A percentile compares a stretch with the other conserved stretches of the same genome.
Conservation (phyloP, 768 basidiomycete species). For the Lyophyllum decastes region DNA sequence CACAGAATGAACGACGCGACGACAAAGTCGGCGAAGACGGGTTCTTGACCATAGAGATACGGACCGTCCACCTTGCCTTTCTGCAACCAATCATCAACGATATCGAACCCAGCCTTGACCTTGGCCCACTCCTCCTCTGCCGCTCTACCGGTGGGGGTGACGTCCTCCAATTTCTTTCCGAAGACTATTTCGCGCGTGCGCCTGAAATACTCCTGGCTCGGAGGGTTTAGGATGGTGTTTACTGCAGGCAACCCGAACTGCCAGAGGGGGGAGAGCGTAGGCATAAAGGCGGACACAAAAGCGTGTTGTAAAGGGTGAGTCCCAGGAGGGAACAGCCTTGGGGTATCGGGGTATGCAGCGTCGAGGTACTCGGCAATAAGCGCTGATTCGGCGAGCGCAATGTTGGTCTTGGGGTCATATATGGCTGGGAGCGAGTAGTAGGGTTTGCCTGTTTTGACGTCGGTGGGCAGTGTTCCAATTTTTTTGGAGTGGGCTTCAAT, state of each 20-base stretch:
- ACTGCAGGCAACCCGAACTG: constrained; percentile 17
- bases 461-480: constrained; percentile 29
- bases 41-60: constrained; percentile 37
- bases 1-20: constrained; percentile 31
- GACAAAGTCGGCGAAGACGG: constrained; percentile 43
- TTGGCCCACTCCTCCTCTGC: constrained; percentile 33
- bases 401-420: constrained; percentile 31
- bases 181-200: constrained; percentile 24
- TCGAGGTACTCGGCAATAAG: constrained; percentile 43
- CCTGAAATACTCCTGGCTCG: constrained; percentile 33
- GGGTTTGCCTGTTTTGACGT: constrained; percentile 21
- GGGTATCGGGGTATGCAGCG: constrained; percentile 33
- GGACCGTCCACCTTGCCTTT: constrained; percentile 25
- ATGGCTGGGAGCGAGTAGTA: constrained; percentile 40
- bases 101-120: constrained; percentile 32
- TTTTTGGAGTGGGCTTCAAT: constrained; percentile 29
- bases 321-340: constrained; percentile 27
- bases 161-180: constrained; percentile 31
- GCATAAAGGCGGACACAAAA: constrained; percentile 5
- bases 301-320: constrained; percentile 16
- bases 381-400: constrained; percentile 32
- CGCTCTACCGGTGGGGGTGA: constrained; percentile 23
- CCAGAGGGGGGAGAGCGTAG: constrained; percentile 1
- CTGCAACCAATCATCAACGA: constrained; percentile 28
- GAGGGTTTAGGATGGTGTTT: constrained; percentile 25